Base-by-base conservation (phyloP, 1,284 basidiomycete species). In the Melanopsichium pennsylvanicum region DNA sequence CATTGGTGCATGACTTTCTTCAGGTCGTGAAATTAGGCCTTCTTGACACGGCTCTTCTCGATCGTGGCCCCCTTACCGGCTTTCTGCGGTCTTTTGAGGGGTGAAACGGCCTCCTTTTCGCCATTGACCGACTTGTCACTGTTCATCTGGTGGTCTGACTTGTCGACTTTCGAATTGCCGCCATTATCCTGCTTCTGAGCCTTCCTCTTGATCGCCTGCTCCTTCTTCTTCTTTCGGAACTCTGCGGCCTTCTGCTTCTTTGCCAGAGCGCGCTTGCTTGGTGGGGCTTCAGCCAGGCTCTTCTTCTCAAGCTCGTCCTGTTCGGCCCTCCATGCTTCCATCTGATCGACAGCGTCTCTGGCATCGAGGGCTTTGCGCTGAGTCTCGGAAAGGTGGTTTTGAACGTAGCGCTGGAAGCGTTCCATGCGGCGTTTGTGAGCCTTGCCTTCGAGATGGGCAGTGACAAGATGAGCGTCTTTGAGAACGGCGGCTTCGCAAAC, bases 401-500 rank as follows among this genome's bases (percentile, higher is more conserved):
- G 29, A 12, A 69, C 60, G 19, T 32, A 69, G 22, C 29, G 34
- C 23, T 56, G 47, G 36, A 69, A 69, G 13, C 66, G 66, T 22
- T 51, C 51, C 51, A 59, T 36, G 11, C 66, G 55, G 8, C 66
- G 66, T 15, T 57, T 55, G 40, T 69, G 66, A 5, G 43, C 46
- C 36, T 63, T 69, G 35, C 35, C 51, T 19, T 63, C 49, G 18
- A 69, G 42, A 34, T 69, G 66, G 2, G 42, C 56, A 1, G 35
- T 39, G 44, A 69, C 60, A 8, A 56, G 56, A 16, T 60, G 35
- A 7, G 56, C n/a, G 2, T 38, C 40, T 22, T 69, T 69, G 47
- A 69, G 60, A 6, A 59, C 48, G 10, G 66, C 66, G 16, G 55
- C 48, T 29, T 56, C 51, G 52, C 66, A 69, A 11, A 69, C 44